Conservation (phyloP, 345 rosid species). For the Pugionium dolabratum region DNA sequence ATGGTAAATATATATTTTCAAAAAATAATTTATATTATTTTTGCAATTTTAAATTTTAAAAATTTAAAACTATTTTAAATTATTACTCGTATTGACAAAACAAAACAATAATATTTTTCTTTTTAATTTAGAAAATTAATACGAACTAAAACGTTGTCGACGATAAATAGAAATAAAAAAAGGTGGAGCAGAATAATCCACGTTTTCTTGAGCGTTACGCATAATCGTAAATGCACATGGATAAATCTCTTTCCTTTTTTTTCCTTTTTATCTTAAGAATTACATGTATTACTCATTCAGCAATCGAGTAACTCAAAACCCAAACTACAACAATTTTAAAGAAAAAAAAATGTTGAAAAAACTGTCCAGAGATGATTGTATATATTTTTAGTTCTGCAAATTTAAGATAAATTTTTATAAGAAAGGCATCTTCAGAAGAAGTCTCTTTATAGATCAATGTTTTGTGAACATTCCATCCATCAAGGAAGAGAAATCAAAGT, state of each 20-base stretch:
- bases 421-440: conserved; percentile 10
- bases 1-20: too few relatives aligned
- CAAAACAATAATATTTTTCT: too few relatives aligned
- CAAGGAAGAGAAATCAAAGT: conserved; percentile 90
- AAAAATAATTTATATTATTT: too few relatives aligned
- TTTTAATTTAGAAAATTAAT: too few relatives aligned
- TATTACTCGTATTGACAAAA: too few relatives aligned
- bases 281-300: conserved; percentile 33
- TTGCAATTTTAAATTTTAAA: too few relatives aligned
- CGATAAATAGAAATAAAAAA: background rate
- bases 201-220: background rate
- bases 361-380: conserved; percentile 36
- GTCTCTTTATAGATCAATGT: conserved; percentile 45
- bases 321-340: conserved; percentile 35
- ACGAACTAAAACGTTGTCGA: background rate
- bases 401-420: background rate
- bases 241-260: background rate
- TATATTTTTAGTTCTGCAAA: conserved; percentile 22
- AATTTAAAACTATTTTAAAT: too few relatives aligned
- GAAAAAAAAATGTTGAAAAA: conserved; percentile 1
- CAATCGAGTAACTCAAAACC: conserved; percentile 26
- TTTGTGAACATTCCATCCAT: conserved; percentile 86
- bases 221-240: background rate
- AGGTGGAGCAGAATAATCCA: conserved; percentile 9
- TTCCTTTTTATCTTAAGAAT: conserved; percentile 18